phyloP scores from a whole-genome alignment of 1,284 basidiomycete genomes.

The Pascua guehoae region DNA sequence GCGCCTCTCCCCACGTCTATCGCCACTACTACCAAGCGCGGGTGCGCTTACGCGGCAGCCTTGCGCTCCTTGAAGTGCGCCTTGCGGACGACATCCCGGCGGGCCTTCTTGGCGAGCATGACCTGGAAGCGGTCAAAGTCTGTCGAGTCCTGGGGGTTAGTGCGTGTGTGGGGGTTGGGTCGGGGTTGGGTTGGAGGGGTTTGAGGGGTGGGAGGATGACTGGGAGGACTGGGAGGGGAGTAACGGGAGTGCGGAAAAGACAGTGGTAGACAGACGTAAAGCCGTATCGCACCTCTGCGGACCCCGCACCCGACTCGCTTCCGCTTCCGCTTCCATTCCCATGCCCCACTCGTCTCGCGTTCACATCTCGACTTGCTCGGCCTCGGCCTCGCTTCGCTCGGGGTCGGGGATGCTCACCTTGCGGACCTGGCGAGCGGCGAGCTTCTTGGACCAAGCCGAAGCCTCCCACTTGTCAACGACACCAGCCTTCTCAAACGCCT shows the following conservation, averaged over 20 bases:
- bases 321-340: too few species aligned
- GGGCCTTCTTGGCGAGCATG: slow-evolving; percentile 56
- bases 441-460: slow-evolving; percentile 87
- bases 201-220: background rate
- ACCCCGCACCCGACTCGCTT: background rate
- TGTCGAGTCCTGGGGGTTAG: slow-evolving; percentile 55
- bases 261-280: background rate
- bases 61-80: slow-evolving; percentile 53
- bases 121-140: slow-evolving; percentile 85
- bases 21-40: background rate
- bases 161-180: too few species aligned
- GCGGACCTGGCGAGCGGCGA: slow-evolving; percentile 71
- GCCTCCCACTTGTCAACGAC: slow-evolving; percentile 62
- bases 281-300: background rate
- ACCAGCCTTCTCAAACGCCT: slow-evolving; percentile 69
- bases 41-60: slow-evolving; percentile 42
- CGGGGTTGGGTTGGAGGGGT: background rate
- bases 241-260: background rate
- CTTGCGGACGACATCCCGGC: slow-evolving; percentile 51
- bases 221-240: background rate
- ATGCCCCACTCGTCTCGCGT: too few species aligned
- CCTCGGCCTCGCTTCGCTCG: background rate
- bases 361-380: background rate
- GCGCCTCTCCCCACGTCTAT: slow-evolving; percentile 6
- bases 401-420: slow-evolving; percentile 50